Base-by-base conservation (phyloP, 495 filamentous ascomycete genomes). In the Aspergillus mulundensis region DNA sequence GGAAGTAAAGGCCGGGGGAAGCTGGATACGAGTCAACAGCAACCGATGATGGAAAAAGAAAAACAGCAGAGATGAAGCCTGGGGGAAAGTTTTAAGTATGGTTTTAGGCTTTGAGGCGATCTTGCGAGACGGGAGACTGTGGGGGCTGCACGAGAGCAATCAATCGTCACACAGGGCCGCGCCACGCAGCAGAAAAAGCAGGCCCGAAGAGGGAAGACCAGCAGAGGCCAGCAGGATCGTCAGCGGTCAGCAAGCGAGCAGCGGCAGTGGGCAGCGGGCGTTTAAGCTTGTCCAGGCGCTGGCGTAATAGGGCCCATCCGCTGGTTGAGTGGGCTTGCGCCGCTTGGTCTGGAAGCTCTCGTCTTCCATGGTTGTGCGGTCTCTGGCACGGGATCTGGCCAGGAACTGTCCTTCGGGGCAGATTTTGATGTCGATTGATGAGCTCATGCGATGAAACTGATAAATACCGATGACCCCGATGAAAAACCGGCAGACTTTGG, bases 311-410 rank as follows among this genome's bases (percentile, higher is more conserved):
- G 47, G 47, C 23, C 54, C 56, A 50, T 61, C 11, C 21, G 21
- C 10, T 8, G 8, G 15, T 56, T 46, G 32, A 52, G 59, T 53
- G 57, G 54, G 48, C 45, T 36, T 57, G 39, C 54, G 51, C 57
- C 57, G 56, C 57, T 23, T 10, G 32, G 70, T 66, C 65, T 73
- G 70, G 70, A 71, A 60, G 66, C 61, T 54, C 54, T n/a, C 34
- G 18, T 19, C 15, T 40, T 32, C 56, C 58, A 57, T 59, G 62
- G 57, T 47, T 48, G 16, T 11, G 50, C 38, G 19, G 3, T 1
- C 11, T 15, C 19, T 58, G 59, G 15, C 24, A 36, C 46, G 23
- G 19, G 52, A 55, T 41, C 34, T 24, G 8, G 48, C 32, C 48
- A 50, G 34, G 48, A 28, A 40, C 48, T 21, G 28, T 3, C 10